phyloP scores from a whole-genome alignment of 1,284 basidiomycete species.

The Ganoderma resinaceum region DNA sequence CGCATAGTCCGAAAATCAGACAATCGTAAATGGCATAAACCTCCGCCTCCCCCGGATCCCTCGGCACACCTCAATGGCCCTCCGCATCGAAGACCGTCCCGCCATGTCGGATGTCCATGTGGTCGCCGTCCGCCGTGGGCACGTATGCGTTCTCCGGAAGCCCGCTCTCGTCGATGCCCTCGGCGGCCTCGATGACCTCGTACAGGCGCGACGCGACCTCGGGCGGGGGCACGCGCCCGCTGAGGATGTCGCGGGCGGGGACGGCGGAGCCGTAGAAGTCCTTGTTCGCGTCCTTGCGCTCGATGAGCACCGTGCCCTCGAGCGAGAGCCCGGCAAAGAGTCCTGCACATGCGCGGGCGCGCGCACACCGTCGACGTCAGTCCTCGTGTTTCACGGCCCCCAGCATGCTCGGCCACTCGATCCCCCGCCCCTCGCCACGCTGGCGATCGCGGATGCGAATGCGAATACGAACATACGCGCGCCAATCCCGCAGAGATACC shows the following conservation, averaged over 20 bases:
- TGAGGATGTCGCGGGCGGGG: constrained; percentile 89
- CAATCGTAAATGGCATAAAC: not conserved
- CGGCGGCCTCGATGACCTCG: constrained; percentile 92
- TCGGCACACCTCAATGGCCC: constrained; percentile 34
- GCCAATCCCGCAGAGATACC: not conserved
- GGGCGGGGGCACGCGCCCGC: constrained; percentile 93
- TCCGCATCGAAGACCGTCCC: constrained; percentile 78
- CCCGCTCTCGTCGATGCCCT: constrained; percentile 80
- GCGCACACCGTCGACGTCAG: not conserved
- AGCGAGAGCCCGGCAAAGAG: constrained; percentile 95
- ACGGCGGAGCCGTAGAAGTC: constrained; percentile 96
- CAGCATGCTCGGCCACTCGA: not conserved
- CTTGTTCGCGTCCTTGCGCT: constrained; percentile 92
- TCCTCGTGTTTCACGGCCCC: not conserved
- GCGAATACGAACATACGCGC: not conserved
- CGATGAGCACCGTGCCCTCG: constrained; percentile 95
- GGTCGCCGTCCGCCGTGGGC: constrained; percentile 69
- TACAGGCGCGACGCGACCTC: constrained; percentile 95
- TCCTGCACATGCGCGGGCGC: constrained; percentile 54
- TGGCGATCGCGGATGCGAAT: not conserved
- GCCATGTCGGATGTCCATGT: constrained; percentile 53
- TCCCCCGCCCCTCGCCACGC: not conserved
- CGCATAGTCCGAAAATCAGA: not conserved
- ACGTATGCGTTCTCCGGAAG: constrained; percentile 85
- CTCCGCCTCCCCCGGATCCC: not conserved